A percentile compares a stretch with the other conserved stretches of the same genome.
These are phyloP conservation scores for Phytopythium helicoides DNA, from an alignment of 352 stramenopile genomes.

Conservation along the genomic window DNA sequence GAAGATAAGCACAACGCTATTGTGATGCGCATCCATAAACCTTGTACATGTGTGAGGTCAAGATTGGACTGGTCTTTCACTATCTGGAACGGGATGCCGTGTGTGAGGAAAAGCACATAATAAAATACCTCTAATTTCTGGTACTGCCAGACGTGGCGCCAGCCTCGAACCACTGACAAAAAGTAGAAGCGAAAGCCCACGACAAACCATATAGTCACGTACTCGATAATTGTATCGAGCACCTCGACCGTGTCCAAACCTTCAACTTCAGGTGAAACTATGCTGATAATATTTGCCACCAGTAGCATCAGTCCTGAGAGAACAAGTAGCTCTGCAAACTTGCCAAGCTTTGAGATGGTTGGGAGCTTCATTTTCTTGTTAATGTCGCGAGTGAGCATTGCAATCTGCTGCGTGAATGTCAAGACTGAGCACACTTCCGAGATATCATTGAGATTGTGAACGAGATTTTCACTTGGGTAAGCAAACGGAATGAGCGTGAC, in stretches of 20 bases:
- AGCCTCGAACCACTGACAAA: constrained; percentile 5
- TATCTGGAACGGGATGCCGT: constrained; percentile 8
- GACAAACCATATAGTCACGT: constrained; percentile 8
- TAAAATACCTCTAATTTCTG: constrained; percentile 10
- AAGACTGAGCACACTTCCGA: constrained; percentile 22
- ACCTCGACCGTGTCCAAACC: constrained; percentile 12
- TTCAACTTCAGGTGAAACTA: background rate
- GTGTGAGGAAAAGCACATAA: constrained; percentile 11
- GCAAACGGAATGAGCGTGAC: constrained; percentile 13
- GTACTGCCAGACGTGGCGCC: background rate
- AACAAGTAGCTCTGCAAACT: constrained; percentile 14
- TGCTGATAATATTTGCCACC: constrained; percentile 1
- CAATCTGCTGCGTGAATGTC: constrained; percentile 26
- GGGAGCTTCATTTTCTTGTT: constrained; percentile 15
- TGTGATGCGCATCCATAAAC: constrained; percentile 9
- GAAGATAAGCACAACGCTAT: constrained; percentile 10
- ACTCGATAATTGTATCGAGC: constrained; percentile 17
- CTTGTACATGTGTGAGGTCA: constrained; percentile 8
- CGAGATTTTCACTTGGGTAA: constrained; percentile 5
- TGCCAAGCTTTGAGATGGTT: constrained; percentile 9
- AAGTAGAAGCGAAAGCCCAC: constrained; percentile 15
- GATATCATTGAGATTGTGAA: constrained; percentile 19
- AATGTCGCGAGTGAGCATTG: constrained; percentile 14
- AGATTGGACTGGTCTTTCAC: constrained; percentile 2
- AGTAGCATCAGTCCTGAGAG: background rate